Evolutionary conservation across 2,329 filamentous ascomycete species (phyloP).

Genomic region (Ascochyta lentis): DNA sequence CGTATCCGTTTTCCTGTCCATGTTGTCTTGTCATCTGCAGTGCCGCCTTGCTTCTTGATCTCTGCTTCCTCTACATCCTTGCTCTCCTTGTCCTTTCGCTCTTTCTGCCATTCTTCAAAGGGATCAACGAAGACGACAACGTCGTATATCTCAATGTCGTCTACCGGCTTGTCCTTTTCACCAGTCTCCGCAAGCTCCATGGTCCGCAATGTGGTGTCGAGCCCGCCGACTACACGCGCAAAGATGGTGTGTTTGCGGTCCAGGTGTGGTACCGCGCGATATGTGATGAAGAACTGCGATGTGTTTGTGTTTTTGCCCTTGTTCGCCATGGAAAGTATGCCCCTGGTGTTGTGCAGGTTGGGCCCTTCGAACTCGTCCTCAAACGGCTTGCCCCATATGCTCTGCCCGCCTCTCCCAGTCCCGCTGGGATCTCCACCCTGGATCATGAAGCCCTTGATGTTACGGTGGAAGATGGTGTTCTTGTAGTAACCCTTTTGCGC

Average conservation of each 20-base stretch:
- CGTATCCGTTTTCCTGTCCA: constrained; percentile 96
- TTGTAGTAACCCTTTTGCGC: constrained; percentile 91
- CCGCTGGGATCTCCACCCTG: constrained; percentile 95
- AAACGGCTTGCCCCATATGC: constrained; percentile 94
- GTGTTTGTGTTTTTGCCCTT: constrained; percentile 99
- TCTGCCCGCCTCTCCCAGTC: constrained; percentile 86
- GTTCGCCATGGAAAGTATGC: constrained; percentile 92
- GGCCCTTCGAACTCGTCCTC: constrained; percentile 92
- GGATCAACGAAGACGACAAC: constrained; percentile 90
- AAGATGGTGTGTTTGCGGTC: constrained; percentile 99
- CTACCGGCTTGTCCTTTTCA: constrained; percentile 74
- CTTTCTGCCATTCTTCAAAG: constrained; percentile 88
- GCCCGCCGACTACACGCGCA: constrained; percentile 79
- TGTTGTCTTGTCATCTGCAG: constrained; percentile 87
- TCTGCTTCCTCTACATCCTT: constrained; percentile 69
- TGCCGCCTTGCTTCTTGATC: constrained; percentile 69
- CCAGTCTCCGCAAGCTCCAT: constrained; percentile 82
- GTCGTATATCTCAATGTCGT: constrained; percentile 81
- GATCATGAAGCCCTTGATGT: constrained; percentile 97
- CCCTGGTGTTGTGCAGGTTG: constrained; percentile 79
- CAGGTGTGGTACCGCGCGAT: constrained; percentile 82
- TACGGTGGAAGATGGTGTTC: constrained; percentile 84
- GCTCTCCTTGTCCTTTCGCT: constrained; percentile 62
- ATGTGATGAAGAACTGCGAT: constrained; percentile 93
- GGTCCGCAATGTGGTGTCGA: constrained; percentile 71